Evolutionary conservation across 2,329 filamentous ascomycete species (phyloP).

Genomic region (Colletotrichum godetiae): DNA sequence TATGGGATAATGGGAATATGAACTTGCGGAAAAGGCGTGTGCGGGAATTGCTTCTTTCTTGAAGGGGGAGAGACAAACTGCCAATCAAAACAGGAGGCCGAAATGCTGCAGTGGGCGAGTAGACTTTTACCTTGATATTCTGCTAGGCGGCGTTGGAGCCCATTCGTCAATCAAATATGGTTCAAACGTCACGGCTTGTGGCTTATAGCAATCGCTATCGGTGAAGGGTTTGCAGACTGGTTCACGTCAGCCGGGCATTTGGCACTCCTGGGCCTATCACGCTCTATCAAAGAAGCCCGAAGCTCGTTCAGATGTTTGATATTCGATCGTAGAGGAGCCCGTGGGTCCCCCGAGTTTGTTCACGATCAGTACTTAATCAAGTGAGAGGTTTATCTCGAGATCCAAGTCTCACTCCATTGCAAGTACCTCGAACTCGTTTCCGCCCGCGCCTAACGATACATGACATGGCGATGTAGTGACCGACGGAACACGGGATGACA

Average conservation of each 20-base stretch:
- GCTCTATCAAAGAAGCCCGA: too few relatives aligned
- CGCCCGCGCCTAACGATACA: not conserved
- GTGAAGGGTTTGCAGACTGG: not conserved
- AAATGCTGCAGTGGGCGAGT: slow-evolving; percentile 4
- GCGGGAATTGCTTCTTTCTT: not conserved
- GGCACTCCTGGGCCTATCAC: too few relatives aligned
- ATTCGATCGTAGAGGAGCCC: not conserved
- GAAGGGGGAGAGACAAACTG: not conserved
- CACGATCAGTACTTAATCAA: not conserved
- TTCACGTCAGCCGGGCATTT: not conserved
- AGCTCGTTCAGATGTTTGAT: not conserved
- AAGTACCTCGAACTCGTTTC: not conserved
- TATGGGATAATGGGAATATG: slow-evolving; percentile 30
- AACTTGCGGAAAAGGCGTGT: slow-evolving; percentile 26
- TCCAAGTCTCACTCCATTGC: not conserved
- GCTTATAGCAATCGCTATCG: not conserved
- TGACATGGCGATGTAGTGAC: not conserved
- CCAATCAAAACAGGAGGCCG: not conserved
- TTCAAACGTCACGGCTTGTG: not conserved
- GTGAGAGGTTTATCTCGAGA: not conserved
- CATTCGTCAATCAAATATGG: slow-evolving; percentile 7
- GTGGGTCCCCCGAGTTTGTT: not conserved
- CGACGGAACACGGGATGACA: not conserved
- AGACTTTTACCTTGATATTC: slow-evolving; percentile 6
- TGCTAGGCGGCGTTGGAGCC: slow-evolving; percentile 4